Evolutionary conservation across 441 rosid species (phyloP).

Genomic region (Pelargonium australe): DNA sequence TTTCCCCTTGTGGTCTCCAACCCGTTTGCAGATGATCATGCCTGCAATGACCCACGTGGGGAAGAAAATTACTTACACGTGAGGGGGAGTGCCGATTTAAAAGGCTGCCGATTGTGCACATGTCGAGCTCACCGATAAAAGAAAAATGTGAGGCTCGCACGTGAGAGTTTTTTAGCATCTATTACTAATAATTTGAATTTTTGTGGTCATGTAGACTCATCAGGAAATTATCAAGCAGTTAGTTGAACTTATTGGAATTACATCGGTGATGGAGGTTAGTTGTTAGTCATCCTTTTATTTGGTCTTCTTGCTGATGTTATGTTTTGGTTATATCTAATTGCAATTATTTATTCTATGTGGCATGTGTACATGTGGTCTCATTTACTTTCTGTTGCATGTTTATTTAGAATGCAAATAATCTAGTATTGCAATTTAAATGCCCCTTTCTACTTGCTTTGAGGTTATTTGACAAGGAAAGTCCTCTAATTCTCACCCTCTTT

Average conservation of each 20-base stretch:
- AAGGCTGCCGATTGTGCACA: too few relatives aligned
- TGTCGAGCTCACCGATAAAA: too few relatives aligned
- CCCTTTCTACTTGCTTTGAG: not conserved
- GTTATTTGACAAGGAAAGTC: not conserved
- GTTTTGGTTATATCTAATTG: constrained; percentile 9
- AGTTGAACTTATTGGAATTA: constrained; percentile 84
- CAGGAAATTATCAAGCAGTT: constrained; percentile 58
- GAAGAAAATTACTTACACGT: too few relatives aligned
- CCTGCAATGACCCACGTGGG: too few relatives aligned
- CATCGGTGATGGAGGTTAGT: constrained; percentile 93
- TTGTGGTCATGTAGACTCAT: constrained; percentile 50
- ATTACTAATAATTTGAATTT: constrained; percentile 14
- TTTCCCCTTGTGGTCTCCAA: too few relatives aligned
- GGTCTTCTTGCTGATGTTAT: constrained; percentile 11
- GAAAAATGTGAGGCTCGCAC: too few relatives aligned
- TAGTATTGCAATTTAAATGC: not conserved
- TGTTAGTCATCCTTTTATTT: constrained; percentile 19
- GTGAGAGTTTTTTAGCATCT: not conserved
- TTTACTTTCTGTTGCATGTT: constrained; percentile 7
- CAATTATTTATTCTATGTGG: constrained; percentile 2
- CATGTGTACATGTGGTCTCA: constrained; percentile 1
- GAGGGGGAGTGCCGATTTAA: too few relatives aligned
- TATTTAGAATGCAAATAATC: not conserved
- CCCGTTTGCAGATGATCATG: too few relatives aligned
- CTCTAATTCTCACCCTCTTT: not conserved